phyloP scores from a whole-genome alignment of 129 eudicot genomes.

The Saussurea involucrata region DNA sequence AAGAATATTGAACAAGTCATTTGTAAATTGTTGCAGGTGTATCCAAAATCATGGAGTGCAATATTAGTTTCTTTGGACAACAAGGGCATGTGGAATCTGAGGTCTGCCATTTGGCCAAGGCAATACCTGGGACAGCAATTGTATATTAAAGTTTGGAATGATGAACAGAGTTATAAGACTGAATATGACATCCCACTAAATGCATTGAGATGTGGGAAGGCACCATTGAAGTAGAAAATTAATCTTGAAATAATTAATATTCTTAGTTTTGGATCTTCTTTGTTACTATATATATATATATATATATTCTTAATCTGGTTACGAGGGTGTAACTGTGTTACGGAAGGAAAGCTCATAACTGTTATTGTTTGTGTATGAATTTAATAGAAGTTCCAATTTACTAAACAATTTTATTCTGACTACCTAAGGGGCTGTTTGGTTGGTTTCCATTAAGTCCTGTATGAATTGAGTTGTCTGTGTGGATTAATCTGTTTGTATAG shows the following conservation, averaged over 20 bases:
- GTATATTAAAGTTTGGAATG: slow-evolving; percentile 59
- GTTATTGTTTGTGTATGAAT: background rate
- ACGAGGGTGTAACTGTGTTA: slow-evolving; percentile 51
- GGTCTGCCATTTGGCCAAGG: slow-evolving; percentile 86
- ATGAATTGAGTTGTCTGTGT: too few species aligned
- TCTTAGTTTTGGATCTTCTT: background rate
- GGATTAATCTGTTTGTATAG: too few species aligned
- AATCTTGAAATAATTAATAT: background rate
- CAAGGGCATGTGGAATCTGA: slow-evolving; percentile 87
- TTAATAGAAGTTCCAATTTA: background rate
- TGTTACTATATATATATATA: too few species aligned
- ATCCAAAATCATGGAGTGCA: slow-evolving; percentile 76
- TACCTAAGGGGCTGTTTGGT: too few species aligned
- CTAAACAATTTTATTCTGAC: background rate
- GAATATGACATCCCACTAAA: slow-evolving; percentile 61
- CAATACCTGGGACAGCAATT: slow-evolving; percentile 68
- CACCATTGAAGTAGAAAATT: slow-evolving; percentile 26
- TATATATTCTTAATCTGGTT: slow-evolving; percentile 24
- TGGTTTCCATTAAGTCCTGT: too few species aligned
- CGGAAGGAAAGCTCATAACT: background rate
- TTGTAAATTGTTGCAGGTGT: slow-evolving; percentile 42
- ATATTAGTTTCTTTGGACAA: slow-evolving; percentile 78
- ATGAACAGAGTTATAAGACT: slow-evolving; percentile 39
- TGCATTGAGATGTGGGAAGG: slow-evolving; percentile 68
- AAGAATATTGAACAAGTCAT: background rate